Evolutionary conservation across 2,329 filamentous ascomycete species (phyloP), one percentile per base, ranked within the genome.

Genomic region (Aspergillus quadrilineatus): DNA sequence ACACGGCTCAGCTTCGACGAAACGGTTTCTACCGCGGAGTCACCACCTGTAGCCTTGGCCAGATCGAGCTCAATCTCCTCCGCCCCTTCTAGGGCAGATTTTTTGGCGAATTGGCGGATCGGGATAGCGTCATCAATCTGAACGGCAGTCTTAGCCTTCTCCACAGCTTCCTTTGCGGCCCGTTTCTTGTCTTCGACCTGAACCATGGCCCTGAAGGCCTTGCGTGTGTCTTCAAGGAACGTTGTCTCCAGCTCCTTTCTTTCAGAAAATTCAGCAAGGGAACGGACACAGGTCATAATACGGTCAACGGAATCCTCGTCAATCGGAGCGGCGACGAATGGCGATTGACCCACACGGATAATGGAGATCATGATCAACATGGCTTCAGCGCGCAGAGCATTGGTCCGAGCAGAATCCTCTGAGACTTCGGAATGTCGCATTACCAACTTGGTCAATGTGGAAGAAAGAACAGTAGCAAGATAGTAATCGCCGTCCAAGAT

Each of bases 341-440:
- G 91, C n/a, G 93, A 97, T 76, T 99, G 94, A 41, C 94, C 94
- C 59, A 97, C 94, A 49, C 94, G 92, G 64, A 99, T 91, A 65
- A 99, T 95, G 4, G 94, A 97, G 66, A 99, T 96, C 92, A 97
- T 96, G 72, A 99, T 97, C 52, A 99, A 83, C 94, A 99, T 99
- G 44, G 94, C 94, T 75, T 99, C 94, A 3, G 94, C 94, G 49
- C 91, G 89, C 28, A 99, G 83, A 30, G 93, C 92, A 67, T 99
- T 99, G 30, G 93, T 97, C 39, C 94, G 88, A 43, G 90, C 89
- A 43, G 82, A 77, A 67, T 97, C 93, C 26, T 88, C 80, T 1
- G 93, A 97, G 58, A 97, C 92, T 71, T 97, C 92, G 1, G 91
- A 89, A 73, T 97, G 92, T 52, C 94, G 89, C 92, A 99, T 96